Evolutionary conservation across 495 filamentous ascomycete species (phyloP).

Genomic region (Tuber magnatum): DNA sequence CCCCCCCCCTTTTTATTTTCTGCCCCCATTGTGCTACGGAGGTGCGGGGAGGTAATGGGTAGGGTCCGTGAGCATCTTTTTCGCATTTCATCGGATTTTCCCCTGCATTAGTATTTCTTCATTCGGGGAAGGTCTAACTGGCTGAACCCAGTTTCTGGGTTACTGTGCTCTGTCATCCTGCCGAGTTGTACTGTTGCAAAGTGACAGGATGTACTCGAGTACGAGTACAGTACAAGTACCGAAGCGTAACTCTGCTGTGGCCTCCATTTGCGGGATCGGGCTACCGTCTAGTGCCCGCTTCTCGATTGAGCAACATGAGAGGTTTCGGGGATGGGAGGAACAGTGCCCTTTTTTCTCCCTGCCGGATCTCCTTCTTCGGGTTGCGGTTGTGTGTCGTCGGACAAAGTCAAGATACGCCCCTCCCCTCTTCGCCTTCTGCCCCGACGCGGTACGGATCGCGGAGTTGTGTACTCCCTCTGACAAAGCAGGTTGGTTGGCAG

Average conservation of each 20-base stretch:
- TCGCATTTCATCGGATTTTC: neutral
- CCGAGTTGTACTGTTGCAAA: neutral
- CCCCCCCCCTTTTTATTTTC: neutral
- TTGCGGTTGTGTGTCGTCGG: neutral
- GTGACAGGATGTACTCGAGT: neutral
- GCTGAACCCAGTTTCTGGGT: constrained; percentile 3
- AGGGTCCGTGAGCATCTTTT: neutral
- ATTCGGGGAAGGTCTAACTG: constrained; percentile 1
- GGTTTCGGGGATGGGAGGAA: neutral
- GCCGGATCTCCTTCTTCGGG: neutral
- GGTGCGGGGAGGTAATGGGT: neutral
- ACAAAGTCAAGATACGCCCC: neutral
- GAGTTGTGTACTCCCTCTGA: neutral
- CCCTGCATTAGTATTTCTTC: constrained; percentile 2
- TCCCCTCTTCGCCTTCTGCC: neutral
- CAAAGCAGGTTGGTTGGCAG: neutral
- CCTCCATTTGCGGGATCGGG: neutral
- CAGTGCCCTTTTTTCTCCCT: neutral
- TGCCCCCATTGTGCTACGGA: neutral
- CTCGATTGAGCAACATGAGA: neutral
- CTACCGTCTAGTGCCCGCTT: neutral
- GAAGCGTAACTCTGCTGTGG: neutral
- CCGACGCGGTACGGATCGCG: neutral
- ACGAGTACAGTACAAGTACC: neutral
- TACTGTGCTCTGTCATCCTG: neutral